A percentile compares a stretch with the other conserved stretches of the same genome.
phyloP scores from a whole-genome alignment of 2,329 filamentous ascomycete species.

The Pseudomassariella vexata region DNA sequence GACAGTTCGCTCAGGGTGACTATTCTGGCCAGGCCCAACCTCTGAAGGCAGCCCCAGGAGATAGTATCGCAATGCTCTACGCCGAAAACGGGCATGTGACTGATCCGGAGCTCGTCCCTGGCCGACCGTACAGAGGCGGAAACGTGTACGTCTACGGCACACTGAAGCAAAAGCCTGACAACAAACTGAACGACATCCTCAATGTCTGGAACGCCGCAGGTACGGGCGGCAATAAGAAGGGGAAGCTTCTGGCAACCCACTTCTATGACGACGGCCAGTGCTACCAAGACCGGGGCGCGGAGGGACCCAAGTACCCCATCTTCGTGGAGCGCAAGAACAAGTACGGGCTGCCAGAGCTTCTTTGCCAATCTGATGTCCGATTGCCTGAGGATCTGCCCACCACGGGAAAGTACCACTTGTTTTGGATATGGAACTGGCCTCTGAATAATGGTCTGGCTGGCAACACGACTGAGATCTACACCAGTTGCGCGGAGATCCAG shows the following conservation, averaged over 20 bases:
- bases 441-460: conserved; percentile 42
- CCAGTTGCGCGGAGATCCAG: conserved; percentile 38
- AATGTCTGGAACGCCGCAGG: conserved; percentile 74
- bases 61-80: conserved; percentile 61
- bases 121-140: conserved; percentile 52
- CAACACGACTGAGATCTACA: conserved; percentile 52
- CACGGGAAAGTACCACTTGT: conserved; percentile 69
- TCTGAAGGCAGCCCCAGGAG: conserved; percentile 55
- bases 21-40: conserved; percentile 50
- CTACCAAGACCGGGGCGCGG: conserved; percentile 65
- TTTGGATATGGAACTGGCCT: conserved; percentile 98
- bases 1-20: conserved; percentile 52
- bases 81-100: conserved; percentile 75
- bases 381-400: conserved; percentile 61
- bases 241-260: conserved; percentile 68
- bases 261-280: conserved; percentile 90
- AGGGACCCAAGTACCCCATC: conserved; percentile 31
- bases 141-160: conserved; percentile 75
- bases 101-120: conserved; percentile 51
- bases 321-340: conserved; percentile 52
- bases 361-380: conserved; percentile 76
- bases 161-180: conserved; percentile 40
- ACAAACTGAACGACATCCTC: conserved; percentile 48
- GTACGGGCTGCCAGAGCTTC: conserved; percentile 55
- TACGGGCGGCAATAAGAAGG: conserved; percentile 72